Percentiles rank a stretch among this genome's conserved stretches.
Conservation (phyloP, 441 rosid species). For the Lepidium campestre region DNA sequence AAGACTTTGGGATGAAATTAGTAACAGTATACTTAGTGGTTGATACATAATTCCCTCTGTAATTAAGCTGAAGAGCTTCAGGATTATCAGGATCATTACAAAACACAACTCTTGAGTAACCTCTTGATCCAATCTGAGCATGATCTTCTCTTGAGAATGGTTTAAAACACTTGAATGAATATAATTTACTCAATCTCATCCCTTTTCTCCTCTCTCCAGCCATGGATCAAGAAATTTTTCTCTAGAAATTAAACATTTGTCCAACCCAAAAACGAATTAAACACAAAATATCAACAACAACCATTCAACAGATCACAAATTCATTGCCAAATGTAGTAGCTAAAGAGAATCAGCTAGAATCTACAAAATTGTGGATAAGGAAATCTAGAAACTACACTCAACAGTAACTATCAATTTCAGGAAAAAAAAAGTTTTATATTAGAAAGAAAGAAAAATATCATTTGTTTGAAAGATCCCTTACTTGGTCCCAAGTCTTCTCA, state of each 20-base stretch:
- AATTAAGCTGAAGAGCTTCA: conserved; percentile 49
- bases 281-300: not conserved
- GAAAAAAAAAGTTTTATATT: not conserved
- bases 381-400: conserved; percentile 19
- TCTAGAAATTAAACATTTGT: conserved; percentile 3
- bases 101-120: conserved; percentile 76
- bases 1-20: conserved; percentile 90
- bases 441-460: not conserved
- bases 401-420: conserved; percentile 18
- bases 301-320: conserved; percentile 10
- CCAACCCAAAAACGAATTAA: not conserved
- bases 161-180: conserved; percentile 49
- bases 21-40: conserved; percentile 82
- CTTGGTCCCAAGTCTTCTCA: conserved; percentile 34
- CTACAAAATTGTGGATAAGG: conserved; percentile 3
- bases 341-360: not conserved
- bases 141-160: conserved; percentile 38
- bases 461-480: conserved; percentile 33
- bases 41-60: conserved; percentile 69
- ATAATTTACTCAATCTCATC: conserved; percentile 43
- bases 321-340: not conserved
- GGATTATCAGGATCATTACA: conserved; percentile 81
- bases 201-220: conserved; percentile 30
- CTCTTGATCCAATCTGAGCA: conserved; percentile 53
- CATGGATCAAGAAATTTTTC: conserved; percentile 24